A percentile compares a stretch with the other conserved stretches of the same genome.
Conservation (phyloP, 106 monocot species). For the Allium fistulosum region DNA sequence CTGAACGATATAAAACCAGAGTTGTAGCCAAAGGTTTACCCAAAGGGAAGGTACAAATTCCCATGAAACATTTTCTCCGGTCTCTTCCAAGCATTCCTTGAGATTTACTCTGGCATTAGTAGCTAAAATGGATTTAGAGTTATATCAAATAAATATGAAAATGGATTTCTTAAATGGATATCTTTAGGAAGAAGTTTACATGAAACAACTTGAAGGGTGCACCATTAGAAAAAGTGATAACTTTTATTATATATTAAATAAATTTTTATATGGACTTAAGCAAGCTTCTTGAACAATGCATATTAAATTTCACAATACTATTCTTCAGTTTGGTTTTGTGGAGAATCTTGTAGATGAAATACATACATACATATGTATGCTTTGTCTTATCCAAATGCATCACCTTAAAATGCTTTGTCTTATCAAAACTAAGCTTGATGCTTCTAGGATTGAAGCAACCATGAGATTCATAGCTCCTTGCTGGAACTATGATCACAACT, state of each 20-base stretch:
- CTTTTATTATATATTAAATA: too few relatives aligned
- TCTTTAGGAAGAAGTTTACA: too few relatives aligned
- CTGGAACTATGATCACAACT: too few relatives aligned
- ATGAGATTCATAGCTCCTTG: too few relatives aligned
- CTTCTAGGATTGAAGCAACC: too few relatives aligned
- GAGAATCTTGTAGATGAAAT: not conserved
- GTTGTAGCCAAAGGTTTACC: not conserved
- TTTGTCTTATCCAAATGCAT: too few relatives aligned
- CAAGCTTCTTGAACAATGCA: not conserved
- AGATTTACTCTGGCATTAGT: slow-evolving; percentile 1
- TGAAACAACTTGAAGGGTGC: not conserved
- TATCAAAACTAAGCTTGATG: too few relatives aligned
- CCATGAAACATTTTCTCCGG: not conserved
- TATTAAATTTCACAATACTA: not conserved
- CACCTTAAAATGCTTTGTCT: too few relatives aligned
- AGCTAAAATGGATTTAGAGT: not conserved
- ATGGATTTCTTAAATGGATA: slow-evolving; percentile 1
- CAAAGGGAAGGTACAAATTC: slow-evolving; percentile 9
- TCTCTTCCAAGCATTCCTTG: not conserved
- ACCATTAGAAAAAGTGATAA: too few relatives aligned
- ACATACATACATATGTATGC: too few relatives aligned
- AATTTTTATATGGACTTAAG: not conserved
- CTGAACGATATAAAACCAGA: slow-evolving; percentile 8
- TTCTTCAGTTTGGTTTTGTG: not conserved
- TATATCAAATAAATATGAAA: slow-evolving; percentile 12